Base-by-base conservation (phyloP, 1,139 yeast genomes). In the Kodamaea sp. region DNA sequence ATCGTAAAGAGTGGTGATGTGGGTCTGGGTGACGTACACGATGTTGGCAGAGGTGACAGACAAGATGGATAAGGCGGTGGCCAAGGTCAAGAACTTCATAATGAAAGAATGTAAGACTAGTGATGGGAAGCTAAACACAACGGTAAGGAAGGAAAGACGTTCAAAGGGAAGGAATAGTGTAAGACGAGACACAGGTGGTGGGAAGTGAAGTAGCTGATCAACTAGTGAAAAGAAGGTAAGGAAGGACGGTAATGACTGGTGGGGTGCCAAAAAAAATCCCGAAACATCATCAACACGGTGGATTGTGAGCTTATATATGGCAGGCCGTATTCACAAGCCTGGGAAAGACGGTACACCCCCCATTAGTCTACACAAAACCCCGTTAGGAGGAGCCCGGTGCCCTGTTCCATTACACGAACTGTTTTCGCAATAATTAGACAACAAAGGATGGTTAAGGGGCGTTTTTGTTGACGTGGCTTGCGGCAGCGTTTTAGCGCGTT, bases 21-120 rank as follows among this genome's bases (percentile, higher is more conserved):
- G 53, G 39, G 50, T 38, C 21, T 52, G 46, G 29, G 66, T 61
- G 38, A 58, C 60, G 37, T 41, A 52, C 21, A 49, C 50, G 23
- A 53, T 46, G 19, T 47, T 38, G 23, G 64, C 61, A 10, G 51
- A 36, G 15, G 46, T 50, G 20, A 48, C 44, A 18, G 51, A 38
- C 22, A 41, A 31, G 21, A 48, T 31, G 22, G 47, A 39, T 34
- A 46, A 38, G 35, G 47, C 48, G 29, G 47, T 32, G 25, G 56
- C 43, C 16, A 48, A 35, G 35, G 50, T 34, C 15, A 46, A 38
- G 38, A 50, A 45, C 42, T 48, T 50, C 58, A 52, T 53, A 15
- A 9, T 28, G 14, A 13, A 28, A 30, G 24, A 32, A 30, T 24
- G 34, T 19, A 32, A 24, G 22, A 26, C 21, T 22, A 16, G 25